Conservation (phyloP, 1,139 yeast genomes). For the Yamadazyma conglobata region DNA sequence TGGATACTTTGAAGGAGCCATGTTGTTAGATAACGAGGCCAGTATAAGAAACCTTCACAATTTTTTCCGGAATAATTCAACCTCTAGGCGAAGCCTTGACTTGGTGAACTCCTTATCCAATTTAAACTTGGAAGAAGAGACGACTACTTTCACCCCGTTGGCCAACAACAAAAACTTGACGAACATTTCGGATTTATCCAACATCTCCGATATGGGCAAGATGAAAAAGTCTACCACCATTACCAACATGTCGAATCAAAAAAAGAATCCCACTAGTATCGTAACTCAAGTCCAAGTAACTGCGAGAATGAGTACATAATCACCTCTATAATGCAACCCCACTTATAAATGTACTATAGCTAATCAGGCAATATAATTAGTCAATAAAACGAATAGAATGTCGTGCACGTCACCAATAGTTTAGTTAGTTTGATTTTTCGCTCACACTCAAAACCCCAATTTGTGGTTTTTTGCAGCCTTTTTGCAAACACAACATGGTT, state of each 20-base stretch:
- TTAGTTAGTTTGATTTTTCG: no score
- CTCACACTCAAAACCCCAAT: no score
- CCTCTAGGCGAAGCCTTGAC: constrained; percentile 9
- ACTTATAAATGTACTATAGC: no score
- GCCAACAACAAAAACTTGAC: constrained; percentile 26
- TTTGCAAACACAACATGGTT: no score
- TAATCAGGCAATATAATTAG: no score
- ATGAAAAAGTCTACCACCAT: constrained; percentile 30
- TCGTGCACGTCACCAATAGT: no score
- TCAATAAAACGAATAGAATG: no score
- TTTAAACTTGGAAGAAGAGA: constrained; percentile 15
- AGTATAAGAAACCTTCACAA: constrained; percentile 43
- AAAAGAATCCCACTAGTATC: constrained; percentile 36
- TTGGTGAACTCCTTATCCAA: constrained; percentile 14
- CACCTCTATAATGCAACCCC: no score
- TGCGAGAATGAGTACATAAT: constrained; percentile 38
- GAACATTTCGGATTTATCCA: constrained; percentile 16
- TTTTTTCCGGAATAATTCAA: constrained; percentile 28
- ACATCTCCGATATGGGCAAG: constrained; percentile 8
- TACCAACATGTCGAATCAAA: constrained; percentile 31
- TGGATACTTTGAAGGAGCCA: constrained; percentile 59
- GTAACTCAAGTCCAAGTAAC: constrained; percentile 49
- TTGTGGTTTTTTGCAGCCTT: constrained; percentile 6
- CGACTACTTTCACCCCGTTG: constrained; percentile 24
- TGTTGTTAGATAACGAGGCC: constrained; percentile 48